A percentile compares a stretch with the other conserved stretches of the same genome.
phyloP scores from a whole-genome alignment of 768 basidiomycete genomes.

The Suillus weaverae region DNA sequence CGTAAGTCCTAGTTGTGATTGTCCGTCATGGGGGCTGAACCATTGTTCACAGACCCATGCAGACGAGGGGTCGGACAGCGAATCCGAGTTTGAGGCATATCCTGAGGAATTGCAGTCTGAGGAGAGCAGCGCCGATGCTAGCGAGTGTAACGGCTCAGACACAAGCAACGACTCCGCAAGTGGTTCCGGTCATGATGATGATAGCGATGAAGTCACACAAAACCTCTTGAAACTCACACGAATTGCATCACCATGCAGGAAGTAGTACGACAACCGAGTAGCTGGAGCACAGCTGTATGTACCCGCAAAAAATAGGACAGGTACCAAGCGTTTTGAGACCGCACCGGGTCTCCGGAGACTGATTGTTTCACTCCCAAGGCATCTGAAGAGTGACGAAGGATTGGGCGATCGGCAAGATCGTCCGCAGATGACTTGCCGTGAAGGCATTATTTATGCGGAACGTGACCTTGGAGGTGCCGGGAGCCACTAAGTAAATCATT shows the following conservation, averaged over 20 bases:
- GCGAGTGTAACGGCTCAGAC: conserved; percentile 53
- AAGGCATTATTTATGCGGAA: not conserved
- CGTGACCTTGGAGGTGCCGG: not conserved
- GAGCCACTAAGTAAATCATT: not conserved
- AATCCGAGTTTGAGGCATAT: conserved; percentile 65
- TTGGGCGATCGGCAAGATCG: too few relatives aligned
- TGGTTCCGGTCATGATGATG: too few relatives aligned
- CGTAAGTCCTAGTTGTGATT: conserved; percentile 39
- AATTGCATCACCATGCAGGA: not conserved
- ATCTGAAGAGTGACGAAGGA: not conserved
- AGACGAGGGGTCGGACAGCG: conserved; percentile 63
- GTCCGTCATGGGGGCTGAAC: conserved; percentile 38
- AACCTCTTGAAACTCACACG: not conserved
- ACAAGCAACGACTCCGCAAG: conserved; percentile 49
- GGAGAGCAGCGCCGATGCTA: conserved; percentile 51
- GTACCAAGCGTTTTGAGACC: not conserved
- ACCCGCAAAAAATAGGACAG: not conserved
- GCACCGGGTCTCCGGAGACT: not conserved
- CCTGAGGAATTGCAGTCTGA: conserved; percentile 42
- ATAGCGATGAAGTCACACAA: not conserved
- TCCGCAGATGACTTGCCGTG: not conserved
- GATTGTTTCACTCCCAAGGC: not conserved
- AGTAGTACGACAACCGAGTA: not conserved
- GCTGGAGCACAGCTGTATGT: not conserved
- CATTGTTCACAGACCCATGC: conserved; percentile 48